Evolutionary conservation across 805 yeast genomes (phyloP), one percentile per base, ranked within the genome.

Genomic region (Debaryomyces prosopidis): DNA sequence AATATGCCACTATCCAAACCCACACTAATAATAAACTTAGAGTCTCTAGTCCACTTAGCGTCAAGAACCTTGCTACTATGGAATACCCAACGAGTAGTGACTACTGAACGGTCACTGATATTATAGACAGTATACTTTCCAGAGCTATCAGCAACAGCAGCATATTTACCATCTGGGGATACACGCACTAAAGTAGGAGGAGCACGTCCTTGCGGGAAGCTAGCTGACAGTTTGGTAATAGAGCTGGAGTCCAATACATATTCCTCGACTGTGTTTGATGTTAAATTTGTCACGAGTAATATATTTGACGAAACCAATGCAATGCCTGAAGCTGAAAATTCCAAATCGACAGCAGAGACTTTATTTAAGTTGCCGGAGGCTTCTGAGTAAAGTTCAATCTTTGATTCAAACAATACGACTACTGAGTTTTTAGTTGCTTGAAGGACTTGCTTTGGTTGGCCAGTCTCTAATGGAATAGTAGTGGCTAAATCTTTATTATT

Each of bases 11-110:
- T 84, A 62, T 94, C 99, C 46, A 89, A 70, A 0, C 97, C 88
- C 0, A 86, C 94, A 47, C 92, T 82, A 16, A 84, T 87, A 36
- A 87, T 76, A 53, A 78, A 82, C 53, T 84, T 81, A 45, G 87
- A 84, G 54, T 86, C 90, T 8, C 70, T 70, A 37, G 84, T 79
- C 99, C 98, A 94, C 18, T 81, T 65, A 39, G 94, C 87, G 26
- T 84, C 78, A 47, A 81, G 82, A 50, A 94, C 85, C 44, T 79
- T 82, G 45, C 96, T 85, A 2, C 91, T 87, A 63, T 94, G 97
- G 82, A 89, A 92, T 0, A 96, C 85, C 99, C 99, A 94, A 61
- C 97, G 80, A 0, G 95, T 81, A 2, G 98, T 89, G 31, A 83
- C 76, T 6, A 88, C 68, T 2, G 76, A 53, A 41, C 71, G 78